These are phyloP conservation scores for Teratosphaeria pseudoeucalypti DNA, from an alignment of 2,329 filamentous ascomycete genomes.

Conservation along the genomic window DNA sequence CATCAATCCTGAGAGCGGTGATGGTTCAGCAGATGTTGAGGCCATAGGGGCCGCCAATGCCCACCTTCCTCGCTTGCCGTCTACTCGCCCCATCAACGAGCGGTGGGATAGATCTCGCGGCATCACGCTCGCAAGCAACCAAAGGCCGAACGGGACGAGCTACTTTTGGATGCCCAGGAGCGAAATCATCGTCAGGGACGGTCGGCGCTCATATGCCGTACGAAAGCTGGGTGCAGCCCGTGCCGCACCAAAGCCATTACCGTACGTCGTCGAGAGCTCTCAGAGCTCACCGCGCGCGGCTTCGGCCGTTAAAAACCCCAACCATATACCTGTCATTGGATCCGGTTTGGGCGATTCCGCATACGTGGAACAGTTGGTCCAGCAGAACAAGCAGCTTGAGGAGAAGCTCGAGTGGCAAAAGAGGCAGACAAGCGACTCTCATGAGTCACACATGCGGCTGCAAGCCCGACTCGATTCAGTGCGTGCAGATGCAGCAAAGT, in stretches of 20 bases:
- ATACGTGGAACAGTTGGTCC: background rate
- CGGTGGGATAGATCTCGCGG: slow-evolving; percentile 21
- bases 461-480: background rate
- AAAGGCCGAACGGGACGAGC: slow-evolving; percentile 1
- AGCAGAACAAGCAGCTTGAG: background rate
- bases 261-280: background rate
- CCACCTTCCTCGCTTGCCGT: slow-evolving; percentile 10
- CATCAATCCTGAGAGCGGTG: background rate
- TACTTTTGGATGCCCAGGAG: background rate
- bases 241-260: background rate
- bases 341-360: background rate
- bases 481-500: background rate
- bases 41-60: background rate
- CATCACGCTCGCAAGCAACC: slow-evolving; percentile 6
- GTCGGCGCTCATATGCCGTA: background rate
- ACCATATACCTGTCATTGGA: background rate
- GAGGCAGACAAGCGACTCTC: background rate
- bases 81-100: slow-evolving; percentile 17
- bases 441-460: background rate
- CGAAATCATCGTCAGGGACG: background rate
- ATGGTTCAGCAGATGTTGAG: background rate
- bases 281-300: background rate
- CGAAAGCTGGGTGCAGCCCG: background rate
- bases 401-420: background rate
- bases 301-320: background rate